Evolutionary conservation across 192 early-diverging fungal species (phyloP).

Genomic region (Entomortierella beljakovae): DNA sequence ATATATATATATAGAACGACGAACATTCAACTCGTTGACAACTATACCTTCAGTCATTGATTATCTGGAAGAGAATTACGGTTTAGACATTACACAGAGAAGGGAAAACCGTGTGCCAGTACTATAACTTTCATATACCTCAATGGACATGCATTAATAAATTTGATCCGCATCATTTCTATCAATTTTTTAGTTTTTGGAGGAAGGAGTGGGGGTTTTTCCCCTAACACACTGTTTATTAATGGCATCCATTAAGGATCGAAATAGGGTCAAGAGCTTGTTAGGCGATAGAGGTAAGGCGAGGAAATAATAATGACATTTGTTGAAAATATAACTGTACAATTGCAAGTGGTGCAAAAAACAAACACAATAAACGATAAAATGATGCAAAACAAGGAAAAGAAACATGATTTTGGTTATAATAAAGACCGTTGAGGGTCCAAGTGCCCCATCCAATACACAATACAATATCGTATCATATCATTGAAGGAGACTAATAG

Average conservation of each 20-base stretch:
- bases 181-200: neutral
- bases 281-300: neutral
- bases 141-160: neutral
- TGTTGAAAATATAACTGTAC: slow-evolving; percentile 30
- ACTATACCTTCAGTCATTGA: slow-evolving; percentile 84
- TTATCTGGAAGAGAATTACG: slow-evolving; percentile 74
- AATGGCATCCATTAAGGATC: neutral
- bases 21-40: slow-evolving; percentile 88
- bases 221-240: no score
- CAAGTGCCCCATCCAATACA: neutral
- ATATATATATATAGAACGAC: slow-evolving; percentile 67
- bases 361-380: slow-evolving; percentile 13
- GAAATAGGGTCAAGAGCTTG: neutral
- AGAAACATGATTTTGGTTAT: neutral
- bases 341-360: slow-evolving; percentile 20
- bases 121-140: neutral
- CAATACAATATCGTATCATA: neutral
- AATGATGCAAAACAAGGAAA: slow-evolving; percentile 9
- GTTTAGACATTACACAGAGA: slow-evolving; percentile 32
- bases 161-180: neutral
- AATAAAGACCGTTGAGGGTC: neutral
- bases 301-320: slow-evolving; percentile 14
- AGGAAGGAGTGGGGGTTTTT: no score
- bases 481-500: neutral
- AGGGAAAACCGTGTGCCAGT: neutral